Evolutionary conservation across 2,329 filamentous ascomycete genomes (phyloP).

Genomic region (Eutypella sp.): DNA sequence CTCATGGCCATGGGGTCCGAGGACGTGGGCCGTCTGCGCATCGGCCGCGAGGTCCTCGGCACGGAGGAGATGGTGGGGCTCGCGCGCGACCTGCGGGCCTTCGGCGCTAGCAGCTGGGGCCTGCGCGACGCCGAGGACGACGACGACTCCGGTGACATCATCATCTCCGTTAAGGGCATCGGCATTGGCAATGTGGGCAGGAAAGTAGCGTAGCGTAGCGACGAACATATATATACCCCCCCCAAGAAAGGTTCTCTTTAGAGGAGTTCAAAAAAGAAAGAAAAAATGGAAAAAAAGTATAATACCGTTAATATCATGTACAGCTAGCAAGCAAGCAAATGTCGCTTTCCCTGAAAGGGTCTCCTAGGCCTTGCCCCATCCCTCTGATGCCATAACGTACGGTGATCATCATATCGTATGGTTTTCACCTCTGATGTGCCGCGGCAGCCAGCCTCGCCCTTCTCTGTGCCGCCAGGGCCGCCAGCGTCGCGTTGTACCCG

Average conservation of each 20-base stretch:
- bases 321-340: no score
- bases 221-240: no score
- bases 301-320: slow-evolving; percentile 17
- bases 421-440: slow-evolving; percentile 21
- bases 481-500: slow-evolving; percentile 49
- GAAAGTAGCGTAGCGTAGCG: slow-evolving; percentile 69
- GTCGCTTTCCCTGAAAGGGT: no score
- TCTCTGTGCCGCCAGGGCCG: slow-evolving; percentile 44
- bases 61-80: slow-evolving; percentile 75
- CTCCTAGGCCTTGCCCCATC: no score
- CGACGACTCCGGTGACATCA: slow-evolving; percentile 65
- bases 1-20: slow-evolving; percentile 98
- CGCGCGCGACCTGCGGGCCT: slow-evolving; percentile 79
- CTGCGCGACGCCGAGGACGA: slow-evolving; percentile 67
- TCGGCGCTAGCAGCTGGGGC: slow-evolving; percentile 89
- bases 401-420: slow-evolving; percentile 13
- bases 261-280: not conserved
- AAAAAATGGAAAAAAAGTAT: slow-evolving; percentile 10
- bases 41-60: slow-evolving; percentile 77
- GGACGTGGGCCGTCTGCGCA: slow-evolving; percentile 80
- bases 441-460: slow-evolving; percentile 29
- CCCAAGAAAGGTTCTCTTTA: no score
- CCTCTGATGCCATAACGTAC: not conserved
- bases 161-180: slow-evolving; percentile 86
- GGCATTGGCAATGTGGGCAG: slow-evolving; percentile 93